Percentiles rank a stretch among this genome's conserved stretches.
phyloP scores from a whole-genome alignment of 1,284 basidiomycete species.

The Trichosporon sp. region DNA sequence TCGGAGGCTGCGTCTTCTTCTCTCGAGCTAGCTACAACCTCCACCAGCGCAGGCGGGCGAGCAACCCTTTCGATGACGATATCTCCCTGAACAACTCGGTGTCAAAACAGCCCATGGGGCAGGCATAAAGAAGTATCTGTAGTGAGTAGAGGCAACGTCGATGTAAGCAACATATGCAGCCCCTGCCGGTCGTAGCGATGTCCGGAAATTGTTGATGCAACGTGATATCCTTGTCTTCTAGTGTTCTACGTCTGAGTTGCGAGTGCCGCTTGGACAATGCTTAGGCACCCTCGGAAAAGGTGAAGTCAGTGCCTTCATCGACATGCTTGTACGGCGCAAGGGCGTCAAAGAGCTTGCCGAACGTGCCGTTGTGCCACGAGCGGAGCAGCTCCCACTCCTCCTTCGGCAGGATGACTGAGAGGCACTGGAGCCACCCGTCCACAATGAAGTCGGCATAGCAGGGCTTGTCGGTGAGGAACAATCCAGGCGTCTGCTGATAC shows the following conservation, averaged over 20 bases:
- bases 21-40: constrained; percentile 2
- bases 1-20: constrained; percentile 10
- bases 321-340: background rate
- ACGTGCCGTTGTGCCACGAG: background rate
- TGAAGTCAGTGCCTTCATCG: background rate
- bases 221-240: background rate
- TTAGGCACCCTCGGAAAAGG: background rate
- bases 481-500: background rate
- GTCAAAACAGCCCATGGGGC: constrained; percentile 14
- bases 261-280: background rate
- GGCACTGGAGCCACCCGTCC: constrained; percentile 7
- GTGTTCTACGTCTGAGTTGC: background rate
- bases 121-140: background rate
- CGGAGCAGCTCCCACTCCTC: background rate
- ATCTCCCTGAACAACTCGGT: constrained; percentile 8
- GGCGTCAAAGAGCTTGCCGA: constrained; percentile 13
- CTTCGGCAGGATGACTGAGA: background rate
- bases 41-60: background rate
- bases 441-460: constrained; percentile 12
- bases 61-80: constrained; percentile 8
- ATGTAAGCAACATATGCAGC: background rate
- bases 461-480: background rate
- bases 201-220: too few relatives aligned
- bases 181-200: too few relatives aligned
- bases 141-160: background rate